Evolutionary conservation across 108 stramenopile species (phyloP), one percentile per base, ranked within the genome.

Genomic region (Phaeodactylum tricornutum): DNA sequence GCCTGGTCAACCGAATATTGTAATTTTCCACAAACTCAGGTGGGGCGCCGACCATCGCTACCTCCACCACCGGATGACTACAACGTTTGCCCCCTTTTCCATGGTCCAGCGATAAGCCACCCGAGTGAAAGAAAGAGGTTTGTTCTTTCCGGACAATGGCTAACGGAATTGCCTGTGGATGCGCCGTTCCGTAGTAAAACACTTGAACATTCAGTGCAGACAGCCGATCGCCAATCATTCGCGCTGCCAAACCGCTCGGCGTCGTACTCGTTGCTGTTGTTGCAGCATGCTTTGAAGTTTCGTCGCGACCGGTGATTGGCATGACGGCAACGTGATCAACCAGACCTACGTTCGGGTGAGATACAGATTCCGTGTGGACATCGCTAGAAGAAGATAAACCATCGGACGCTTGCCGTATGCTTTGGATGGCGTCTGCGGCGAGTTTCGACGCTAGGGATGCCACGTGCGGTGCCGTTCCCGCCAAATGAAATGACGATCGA

Each of bases 401-500:
- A n/a, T n/a, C n/a, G 15, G 9, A 9, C 14, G 4, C 21, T 24
- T 9, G 8, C 3, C 4, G 2, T 5, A 62, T 26, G 4, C 38
- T 12, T 44, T 31, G 5, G 8, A 61, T 20, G 4, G 76, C 68
- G 28, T 42, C 9, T 0, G 11, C 37, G 6, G 69, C 64, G 16
- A 79, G 16, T 9, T 48, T 7, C 19, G 69, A 65, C 8, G 77
- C 81, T 11, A 83, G 76, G 16, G 56, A 43, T 15, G 71, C 61
- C 15, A 90, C 74, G 31, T 43, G 31, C 32, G 62, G 53, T 0
- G 48, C 38, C 0, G 73, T 50, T 37, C 79, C 87, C 9, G 87
- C 83, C 42, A 90, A 43, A 59, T 90, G 87, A 58, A 90, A 75
- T 5, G 87, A 90, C 26, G 87, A 83, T 72, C 87, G 59, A 56